These are phyloP conservation scores for Cystofilobasidium macerans DNA, from an alignment of 768 basidiomycete genomes.

Conservation along the genomic window DNA sequence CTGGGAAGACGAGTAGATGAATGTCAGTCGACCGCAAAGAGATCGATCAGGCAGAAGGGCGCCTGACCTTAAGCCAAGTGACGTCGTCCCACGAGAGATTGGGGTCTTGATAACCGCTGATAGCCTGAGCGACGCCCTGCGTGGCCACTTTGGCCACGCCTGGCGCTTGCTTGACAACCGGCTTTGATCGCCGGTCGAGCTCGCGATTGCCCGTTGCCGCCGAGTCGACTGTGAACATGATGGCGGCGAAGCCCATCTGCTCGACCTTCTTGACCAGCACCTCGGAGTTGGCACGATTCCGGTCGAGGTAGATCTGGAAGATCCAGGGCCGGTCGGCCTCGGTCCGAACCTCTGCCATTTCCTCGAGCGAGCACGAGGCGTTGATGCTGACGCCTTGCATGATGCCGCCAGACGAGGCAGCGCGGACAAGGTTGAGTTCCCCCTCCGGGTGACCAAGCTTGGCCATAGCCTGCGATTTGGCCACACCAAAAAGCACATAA, in stretches of 20 bases:
- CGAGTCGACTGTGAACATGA: slow-evolving; percentile 24
- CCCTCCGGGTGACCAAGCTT: slow-evolving; percentile 75
- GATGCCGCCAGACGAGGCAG: slow-evolving; percentile 53
- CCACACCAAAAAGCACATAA: too few species aligned
- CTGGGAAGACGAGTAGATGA: not conserved
- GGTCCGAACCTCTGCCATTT: slow-evolving; percentile 37
- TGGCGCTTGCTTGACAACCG: not conserved
- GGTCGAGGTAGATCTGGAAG: slow-evolving; percentile 32
- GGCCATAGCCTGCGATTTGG: slow-evolving; percentile 37
- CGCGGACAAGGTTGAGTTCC: slow-evolving; percentile 69
- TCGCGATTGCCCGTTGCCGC: slow-evolving; percentile 22
- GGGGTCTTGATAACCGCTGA: slow-evolving; percentile 10
- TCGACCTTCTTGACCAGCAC: slow-evolving; percentile 22
- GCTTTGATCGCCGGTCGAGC: slow-evolving; percentile 7
- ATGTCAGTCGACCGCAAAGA: not conserved
- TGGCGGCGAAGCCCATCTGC: slow-evolving; percentile 11
- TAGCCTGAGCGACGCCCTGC: slow-evolving; percentile 5
- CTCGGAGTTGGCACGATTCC: slow-evolving; percentile 10
- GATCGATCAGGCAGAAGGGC: not conserved
- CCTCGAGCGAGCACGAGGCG: slow-evolving; percentile 39
- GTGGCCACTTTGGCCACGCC: not conserved
- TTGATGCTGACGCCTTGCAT: slow-evolving; percentile 51
- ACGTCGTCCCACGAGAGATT: slow-evolving; percentile 16
- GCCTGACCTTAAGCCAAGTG: slow-evolving; percentile 7
- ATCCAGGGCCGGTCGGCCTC: slow-evolving; percentile 33